A percentile compares a stretch with the other conserved stretches of the same genome.
phyloP scores from a whole-genome alignment of 2,329 filamentous ascomycete species.

The Penicillium sp. region DNA sequence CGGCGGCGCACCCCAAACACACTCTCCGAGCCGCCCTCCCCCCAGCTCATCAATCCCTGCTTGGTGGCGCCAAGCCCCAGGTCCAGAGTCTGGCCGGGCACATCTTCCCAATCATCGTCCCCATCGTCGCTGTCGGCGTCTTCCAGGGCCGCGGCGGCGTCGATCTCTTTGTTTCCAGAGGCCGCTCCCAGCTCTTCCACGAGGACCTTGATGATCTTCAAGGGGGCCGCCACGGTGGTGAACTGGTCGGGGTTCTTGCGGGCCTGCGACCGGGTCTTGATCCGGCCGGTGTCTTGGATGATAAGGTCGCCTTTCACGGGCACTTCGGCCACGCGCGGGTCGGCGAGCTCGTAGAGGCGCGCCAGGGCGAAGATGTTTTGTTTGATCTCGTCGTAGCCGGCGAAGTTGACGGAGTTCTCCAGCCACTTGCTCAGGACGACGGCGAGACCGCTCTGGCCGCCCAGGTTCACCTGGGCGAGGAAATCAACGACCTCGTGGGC shows the following conservation, averaged over 20 bases:
- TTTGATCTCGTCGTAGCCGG: constrained; percentile 96
- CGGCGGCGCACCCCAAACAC: constrained; percentile 61
- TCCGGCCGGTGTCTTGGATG: constrained; percentile 73
- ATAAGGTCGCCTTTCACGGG: constrained; percentile 92
- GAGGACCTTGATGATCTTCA: constrained; percentile 96
- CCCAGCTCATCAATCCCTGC: constrained; percentile 77
- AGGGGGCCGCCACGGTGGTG: constrained; percentile 79
- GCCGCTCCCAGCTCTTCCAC: constrained; percentile 88
- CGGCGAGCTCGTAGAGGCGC: constrained; percentile 85
- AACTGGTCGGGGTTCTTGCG: constrained; percentile 88
- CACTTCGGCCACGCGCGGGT: constrained; percentile 74
- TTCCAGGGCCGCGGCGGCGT: constrained; percentile 61
- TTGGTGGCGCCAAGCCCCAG: constrained; percentile 70
- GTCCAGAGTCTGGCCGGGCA: constrained; percentile 73
- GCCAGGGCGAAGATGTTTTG: constrained; percentile 95
- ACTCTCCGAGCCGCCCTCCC: constrained; percentile 53
- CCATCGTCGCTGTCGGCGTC: constrained; percentile 67
- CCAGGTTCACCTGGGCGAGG: constrained; percentile 79
- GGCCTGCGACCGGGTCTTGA: constrained; percentile 91
- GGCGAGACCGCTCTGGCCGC: constrained; percentile 74
- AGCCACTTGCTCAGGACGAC: constrained; percentile 94
- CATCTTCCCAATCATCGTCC: constrained; percentile 88
- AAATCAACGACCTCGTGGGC: constrained; percentile 91
- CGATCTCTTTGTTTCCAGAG: constrained; percentile 58
- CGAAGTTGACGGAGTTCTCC: constrained; percentile 94